Base-by-base conservation (phyloP, 2,329 filamentous ascomycete genomes). In the Cladosporium sp. region DNA sequence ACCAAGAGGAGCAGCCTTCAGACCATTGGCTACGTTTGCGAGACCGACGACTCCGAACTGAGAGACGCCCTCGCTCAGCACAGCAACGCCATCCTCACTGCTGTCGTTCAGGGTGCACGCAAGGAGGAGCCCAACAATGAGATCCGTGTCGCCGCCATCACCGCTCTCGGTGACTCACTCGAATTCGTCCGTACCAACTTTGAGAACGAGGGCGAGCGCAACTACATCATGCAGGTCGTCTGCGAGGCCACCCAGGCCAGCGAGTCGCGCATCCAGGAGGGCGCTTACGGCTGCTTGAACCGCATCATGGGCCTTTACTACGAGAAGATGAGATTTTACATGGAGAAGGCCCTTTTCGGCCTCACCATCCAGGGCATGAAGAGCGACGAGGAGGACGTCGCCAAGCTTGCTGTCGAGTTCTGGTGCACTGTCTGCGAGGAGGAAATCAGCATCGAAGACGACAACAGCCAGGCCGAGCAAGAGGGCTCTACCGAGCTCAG, bases 391-490 rank as follows among this genome's bases (percentile, higher is more conserved):
- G 93, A 99, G 71, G 93, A 99, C 68, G 93, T 99, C 48, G 88
- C 93, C 56, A 99, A 99, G 80, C 80, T 99, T 51, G 93, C 93
- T 32, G 90, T 99, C 59, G 93, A 99, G 70, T 99, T 99, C 76
- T 99, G 93, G 93, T 97, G 92, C 77, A 96, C 93, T n/a, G 93
- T 99, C 43, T 99, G 93, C 71, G 93, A 99, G 70, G 93, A 99
- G 73, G 93, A 99, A 72, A 92, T 96, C 62, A 86, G 86, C 58
- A 97, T 99, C 64, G 93, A 99, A 67, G 93, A 99, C 66, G 93
- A 99, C 71, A 99, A 99, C 70, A 80, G 84, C 58, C 84, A 88
- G 72, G 63, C 80, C 45, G 76, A 80, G 59, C 75, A 78, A 34
- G 89, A 95, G 64, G 89, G 83, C 64, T 83, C 86, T 15, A 85